These are phyloP conservation scores for Salix exigua DNA, from an alignment of 345 rosid species.

Conservation along the genomic window DNA sequence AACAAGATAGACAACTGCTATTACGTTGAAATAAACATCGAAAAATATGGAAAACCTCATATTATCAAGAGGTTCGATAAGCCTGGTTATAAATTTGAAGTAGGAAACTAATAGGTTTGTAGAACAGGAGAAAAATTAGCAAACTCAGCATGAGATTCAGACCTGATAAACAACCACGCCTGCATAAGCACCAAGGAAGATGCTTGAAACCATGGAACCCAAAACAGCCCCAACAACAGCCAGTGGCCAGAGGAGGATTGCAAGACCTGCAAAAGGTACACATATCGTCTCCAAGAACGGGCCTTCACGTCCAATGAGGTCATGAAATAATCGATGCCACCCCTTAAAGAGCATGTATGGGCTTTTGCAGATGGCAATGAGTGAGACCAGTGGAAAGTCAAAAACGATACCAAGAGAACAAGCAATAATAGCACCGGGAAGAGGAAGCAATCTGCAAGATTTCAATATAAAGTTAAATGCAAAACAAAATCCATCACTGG, in stretches of 20 bases:
- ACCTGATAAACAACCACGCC: constrained; percentile 82
- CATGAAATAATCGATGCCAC: constrained; percentile 90
- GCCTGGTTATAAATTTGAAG: too few species aligned
- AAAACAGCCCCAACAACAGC: constrained; percentile 85
- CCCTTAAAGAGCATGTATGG: constrained; percentile 93
- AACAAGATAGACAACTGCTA: neutral
- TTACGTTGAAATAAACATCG: neutral
- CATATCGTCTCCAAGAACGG: constrained; percentile 97
- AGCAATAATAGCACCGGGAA: constrained; percentile 67
- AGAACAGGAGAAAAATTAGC: neutral
- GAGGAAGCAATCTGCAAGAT: constrained; percentile 54
- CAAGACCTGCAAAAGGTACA: constrained; percentile 95
- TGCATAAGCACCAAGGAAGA: constrained; percentile 88
- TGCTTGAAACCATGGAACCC: constrained; percentile 65
- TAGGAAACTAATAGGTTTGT: too few species aligned
- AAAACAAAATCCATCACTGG: neutral
- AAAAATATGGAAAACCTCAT: neutral
- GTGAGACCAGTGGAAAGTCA: constrained; percentile 65
- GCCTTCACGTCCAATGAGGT: constrained; percentile 91
- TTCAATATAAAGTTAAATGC: neutral
- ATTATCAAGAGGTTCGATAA: neutral
- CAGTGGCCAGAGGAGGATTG: constrained; percentile 89
- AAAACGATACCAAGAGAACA: constrained; percentile 59
- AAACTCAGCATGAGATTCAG: neutral
- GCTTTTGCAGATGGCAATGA: constrained; percentile 74